A percentile compares a stretch with the other conserved stretches of the same genome.
Conservation (phyloP, 2,329 filamentous ascomycete species). For the Trichophyton verrucosum region DNA sequence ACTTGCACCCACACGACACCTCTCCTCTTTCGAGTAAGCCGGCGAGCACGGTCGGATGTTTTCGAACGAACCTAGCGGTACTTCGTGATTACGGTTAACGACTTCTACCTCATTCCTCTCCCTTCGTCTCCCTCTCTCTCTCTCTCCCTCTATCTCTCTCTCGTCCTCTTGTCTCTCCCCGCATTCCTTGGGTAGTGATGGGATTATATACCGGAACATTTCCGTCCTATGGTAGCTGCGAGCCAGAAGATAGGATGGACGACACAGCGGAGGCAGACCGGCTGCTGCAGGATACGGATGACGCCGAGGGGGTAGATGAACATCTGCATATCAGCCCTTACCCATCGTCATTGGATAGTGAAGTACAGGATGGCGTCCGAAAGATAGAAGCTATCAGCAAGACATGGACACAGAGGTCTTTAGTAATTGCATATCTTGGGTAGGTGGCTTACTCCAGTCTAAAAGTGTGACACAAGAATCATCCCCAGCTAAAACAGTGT, state of each 20-base stretch:
- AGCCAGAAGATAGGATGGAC: slow-evolving; percentile 10
- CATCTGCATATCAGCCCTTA: slow-evolving; percentile 5
- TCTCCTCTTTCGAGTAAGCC: neutral
- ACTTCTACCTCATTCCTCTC: neutral
- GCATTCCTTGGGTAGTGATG: slow-evolving; percentile 5
- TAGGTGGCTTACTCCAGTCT: slow-evolving; percentile 21
- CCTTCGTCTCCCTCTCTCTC: neutral
- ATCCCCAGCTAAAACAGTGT: neutral
- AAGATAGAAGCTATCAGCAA: slow-evolving; percentile 42
- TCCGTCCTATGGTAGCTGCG: slow-evolving; percentile 13
- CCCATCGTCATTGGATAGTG: slow-evolving; percentile 11
- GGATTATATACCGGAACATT: slow-evolving; percentile 5
- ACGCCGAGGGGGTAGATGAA: slow-evolving; percentile 5
- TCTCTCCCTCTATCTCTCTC: neutral
- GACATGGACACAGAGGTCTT: slow-evolving; percentile 40
- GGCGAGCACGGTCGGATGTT: neutral
- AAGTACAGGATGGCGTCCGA: slow-evolving; percentile 37
- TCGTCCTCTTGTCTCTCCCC: too few relatives aligned
- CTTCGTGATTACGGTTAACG: neutral
- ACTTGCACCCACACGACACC: neutral
- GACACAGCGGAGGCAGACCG: slow-evolving; percentile 10
- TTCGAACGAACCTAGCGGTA: neutral
- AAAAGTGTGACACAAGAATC: too few relatives aligned
- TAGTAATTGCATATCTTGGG: slow-evolving; percentile 38
- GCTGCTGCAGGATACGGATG: slow-evolving; percentile 11